Base-by-base conservation (phyloP, 73 alveolate species). In the Paramecium primaurelia region DNA sequence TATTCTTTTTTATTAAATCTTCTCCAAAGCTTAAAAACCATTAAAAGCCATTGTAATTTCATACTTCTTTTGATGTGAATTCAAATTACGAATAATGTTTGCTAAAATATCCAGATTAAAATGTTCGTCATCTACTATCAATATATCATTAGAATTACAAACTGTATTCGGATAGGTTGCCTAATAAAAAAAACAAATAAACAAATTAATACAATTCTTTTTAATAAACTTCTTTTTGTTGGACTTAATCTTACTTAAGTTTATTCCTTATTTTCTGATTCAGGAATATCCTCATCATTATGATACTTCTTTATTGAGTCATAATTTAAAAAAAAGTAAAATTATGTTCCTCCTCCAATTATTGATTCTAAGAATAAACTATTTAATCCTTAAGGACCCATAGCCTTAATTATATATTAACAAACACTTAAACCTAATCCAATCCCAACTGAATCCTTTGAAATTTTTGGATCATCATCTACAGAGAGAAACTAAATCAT, bases 381-480 rank as follows among this genome's bases (percentile, higher is more conserved):
- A 80, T 80, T 80, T 7, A 80, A 45, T 2, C 75, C 36, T 80
- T n/a, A 32, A 8, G 91, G 91, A 47, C 91, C 71, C 91, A 80
- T 80, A 2, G 58, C 44, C 28, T 80, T 47, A 7, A 80, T 80
- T 5, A 80, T 80, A 14, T 59, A 80, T 80, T 80, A 11, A 16
- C 77, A 8, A 9, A 80, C 91, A 25, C 47, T 42, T 12, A 80
- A 49, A 20, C 91, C 91, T 32, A 80, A 59, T 10, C 91, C 91
- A n/a, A 80, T 47, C 11, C 91, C 91, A 42, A 80, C 91, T 10
- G 77, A 45, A 80, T 80, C 58, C 16, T 80, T 80, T 12, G 71
- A 25, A 8, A 80, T 25, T 44, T 80, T 80, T 10, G 71, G 44
- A 47, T 80, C 75, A 49, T 80, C 91, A 80, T 80, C 91, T 64